Evolutionary conservation across 371 early-diverging fungal genomes (phyloP).

Genomic region (Choanephora cucurbitarum): DNA sequence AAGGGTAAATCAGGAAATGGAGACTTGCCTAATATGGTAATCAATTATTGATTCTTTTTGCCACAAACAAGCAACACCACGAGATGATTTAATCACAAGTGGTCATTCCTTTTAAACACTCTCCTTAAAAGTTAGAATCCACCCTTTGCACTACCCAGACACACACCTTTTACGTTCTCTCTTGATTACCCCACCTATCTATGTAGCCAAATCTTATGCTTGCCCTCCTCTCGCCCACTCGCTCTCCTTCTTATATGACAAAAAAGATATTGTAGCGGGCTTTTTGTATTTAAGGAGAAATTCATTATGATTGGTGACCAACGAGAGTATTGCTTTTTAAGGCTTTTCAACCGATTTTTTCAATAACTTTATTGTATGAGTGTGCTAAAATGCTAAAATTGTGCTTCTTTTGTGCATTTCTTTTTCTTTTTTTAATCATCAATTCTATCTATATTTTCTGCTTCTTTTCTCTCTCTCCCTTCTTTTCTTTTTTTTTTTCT

Average conservation of each 20-base stretch:
- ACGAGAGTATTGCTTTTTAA: not conserved
- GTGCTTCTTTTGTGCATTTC: conserved; percentile 1
- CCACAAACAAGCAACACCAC: not conserved
- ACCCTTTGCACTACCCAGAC: too few relatives aligned
- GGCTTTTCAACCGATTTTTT: not conserved
- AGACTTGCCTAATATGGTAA: not conserved
- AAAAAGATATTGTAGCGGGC: not conserved
- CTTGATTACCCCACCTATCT: too few relatives aligned
- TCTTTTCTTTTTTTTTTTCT: not conserved
- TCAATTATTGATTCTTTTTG: not conserved
- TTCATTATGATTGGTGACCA: not conserved
- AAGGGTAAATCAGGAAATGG: not conserved
- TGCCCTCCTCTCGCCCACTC: too few relatives aligned
- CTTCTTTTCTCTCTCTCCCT: conserved; percentile 1
- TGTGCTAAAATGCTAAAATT: not conserved
- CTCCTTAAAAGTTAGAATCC: too few relatives aligned
- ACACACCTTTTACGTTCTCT: too few relatives aligned
- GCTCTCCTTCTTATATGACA: too few relatives aligned
- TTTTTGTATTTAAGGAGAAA: not conserved
- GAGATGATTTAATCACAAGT: not conserved
- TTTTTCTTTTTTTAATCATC: not conserved
- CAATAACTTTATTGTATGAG: not conserved
- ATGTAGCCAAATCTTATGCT: too few relatives aligned
- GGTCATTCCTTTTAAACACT: not conserved
- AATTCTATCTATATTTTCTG: conserved; percentile 6